A percentile compares a stretch with the other conserved stretches of the same genome.
phyloP scores from a whole-genome alignment of 1,139 yeast genomes.

The Candida tropicalis region DNA sequence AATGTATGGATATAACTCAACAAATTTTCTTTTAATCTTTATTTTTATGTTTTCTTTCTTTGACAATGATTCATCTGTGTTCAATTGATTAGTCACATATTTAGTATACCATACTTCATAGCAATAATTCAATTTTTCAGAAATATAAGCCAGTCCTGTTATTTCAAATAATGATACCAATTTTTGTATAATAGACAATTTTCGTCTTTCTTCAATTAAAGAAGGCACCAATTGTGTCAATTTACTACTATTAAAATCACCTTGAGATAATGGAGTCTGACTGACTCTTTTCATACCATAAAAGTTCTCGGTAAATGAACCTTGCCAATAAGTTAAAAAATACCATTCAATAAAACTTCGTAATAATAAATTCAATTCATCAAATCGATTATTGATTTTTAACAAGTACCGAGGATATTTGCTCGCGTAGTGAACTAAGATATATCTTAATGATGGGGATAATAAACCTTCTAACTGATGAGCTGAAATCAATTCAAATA shows the following conservation, averaged over 20 bases:
- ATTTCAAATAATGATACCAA: conserved; percentile 62
- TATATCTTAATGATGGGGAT: conserved; percentile 81
- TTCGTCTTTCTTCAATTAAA: conserved; percentile 55
- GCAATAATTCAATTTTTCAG: conserved; percentile 66
- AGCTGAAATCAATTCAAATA: conserved; percentile 82
- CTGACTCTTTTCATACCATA: conserved; percentile 80
- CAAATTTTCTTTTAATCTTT: conserved; percentile 47
- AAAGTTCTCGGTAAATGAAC: conserved; percentile 89
- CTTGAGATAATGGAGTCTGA: conserved; percentile 38
- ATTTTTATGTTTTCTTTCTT: conserved; percentile 30
- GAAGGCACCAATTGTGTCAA: conserved; percentile 49
- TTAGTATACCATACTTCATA: conserved; percentile 69
- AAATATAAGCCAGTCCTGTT: conserved; percentile 68
- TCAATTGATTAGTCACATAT: conserved; percentile 50
- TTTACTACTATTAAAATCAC: conserved; percentile 33
- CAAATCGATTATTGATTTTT: conserved; percentile 66
- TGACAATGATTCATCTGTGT: conserved; percentile 32
- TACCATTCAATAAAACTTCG: conserved; percentile 75
- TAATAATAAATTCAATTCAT: conserved; percentile 67
- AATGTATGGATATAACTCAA: conserved; percentile 62
- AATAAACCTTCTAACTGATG: conserved; percentile 75
- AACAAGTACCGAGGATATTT: conserved; percentile 73
- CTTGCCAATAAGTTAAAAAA: conserved; percentile 74
- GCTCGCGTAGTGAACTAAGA: conserved; percentile 80
- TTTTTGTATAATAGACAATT: conserved; percentile 57